Percentiles rank a stretch among this genome's conserved stretches.
These are phyloP conservation scores for Flueggea neowawraea DNA, from an alignment of 441 rosid genomes.

Conservation along the genomic window DNA sequence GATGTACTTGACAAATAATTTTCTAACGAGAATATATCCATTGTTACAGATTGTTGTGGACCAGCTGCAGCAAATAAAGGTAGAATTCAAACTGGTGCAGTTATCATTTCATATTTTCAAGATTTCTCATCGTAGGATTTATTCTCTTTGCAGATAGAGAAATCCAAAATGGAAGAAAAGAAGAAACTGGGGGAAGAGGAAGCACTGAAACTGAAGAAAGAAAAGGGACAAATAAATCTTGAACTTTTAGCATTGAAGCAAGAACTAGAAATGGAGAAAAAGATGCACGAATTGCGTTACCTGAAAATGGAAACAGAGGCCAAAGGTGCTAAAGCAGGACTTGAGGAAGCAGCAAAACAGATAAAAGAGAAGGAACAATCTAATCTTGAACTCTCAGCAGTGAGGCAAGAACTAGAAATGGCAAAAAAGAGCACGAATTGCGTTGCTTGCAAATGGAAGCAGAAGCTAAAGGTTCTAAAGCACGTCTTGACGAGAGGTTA, in stretches of 20 bases:
- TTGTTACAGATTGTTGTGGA: conserved; percentile 38
- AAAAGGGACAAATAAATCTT: conserved; percentile 12
- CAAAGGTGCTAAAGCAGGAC: conserved; percentile 39
- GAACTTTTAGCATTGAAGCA: conserved; percentile 42
- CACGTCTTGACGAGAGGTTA: conserved; percentile 50
- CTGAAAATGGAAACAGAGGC: conserved; percentile 55
- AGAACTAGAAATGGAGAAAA: conserved; percentile 51
- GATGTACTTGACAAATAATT: no score
- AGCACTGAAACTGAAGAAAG: conserved; percentile 9
- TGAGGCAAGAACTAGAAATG: conserved; percentile 54
- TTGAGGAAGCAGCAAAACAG: conserved; percentile 28
- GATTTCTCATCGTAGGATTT: neutral
- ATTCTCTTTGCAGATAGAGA: neutral
- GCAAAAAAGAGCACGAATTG: conserved; percentile 46
- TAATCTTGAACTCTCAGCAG: conserved; percentile 26
- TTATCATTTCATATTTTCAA: neutral
- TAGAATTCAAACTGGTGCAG: conserved; percentile 17
- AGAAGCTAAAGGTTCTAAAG: conserved; percentile 41
- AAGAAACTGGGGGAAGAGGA: conserved; percentile 10
- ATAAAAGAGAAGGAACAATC: conserved; percentile 17
- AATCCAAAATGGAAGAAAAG: conserved; percentile 5
- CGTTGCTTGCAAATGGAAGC: conserved; percentile 55
- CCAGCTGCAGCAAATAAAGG: conserved; percentile 57
- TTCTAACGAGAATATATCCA: neutral
- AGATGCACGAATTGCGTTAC: conserved; percentile 43